Conservation (phyloP, 2,329 filamentous ascomycete species). For the Chaetomiaceae sp. region DNA sequence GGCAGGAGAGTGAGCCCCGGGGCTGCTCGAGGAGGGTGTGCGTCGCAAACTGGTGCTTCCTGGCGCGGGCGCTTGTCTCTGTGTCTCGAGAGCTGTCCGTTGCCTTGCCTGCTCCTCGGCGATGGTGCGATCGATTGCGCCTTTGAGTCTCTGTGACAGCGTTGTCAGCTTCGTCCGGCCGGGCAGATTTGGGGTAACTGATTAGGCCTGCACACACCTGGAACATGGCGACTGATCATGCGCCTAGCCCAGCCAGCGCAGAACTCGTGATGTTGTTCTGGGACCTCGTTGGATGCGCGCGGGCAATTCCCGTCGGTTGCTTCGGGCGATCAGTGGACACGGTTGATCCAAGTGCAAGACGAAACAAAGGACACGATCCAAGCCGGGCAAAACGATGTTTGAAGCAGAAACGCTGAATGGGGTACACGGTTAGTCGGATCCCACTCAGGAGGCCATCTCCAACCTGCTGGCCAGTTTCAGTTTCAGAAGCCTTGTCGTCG, state of each 20-base stretch:
- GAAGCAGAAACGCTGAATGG: too few relatives aligned
- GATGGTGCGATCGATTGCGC: constrained; percentile 80
- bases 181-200: neutral
- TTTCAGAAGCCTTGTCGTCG: too few relatives aligned
- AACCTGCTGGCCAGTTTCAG: too few relatives aligned
- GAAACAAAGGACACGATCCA: too few relatives aligned
- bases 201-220: constrained; percentile 23
- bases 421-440: too few relatives aligned
- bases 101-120: constrained; percentile 88
- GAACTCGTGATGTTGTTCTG: neutral
- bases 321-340: neutral
- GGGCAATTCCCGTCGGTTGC: neutral
- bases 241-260: neutral
- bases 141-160: constrained; percentile 65
- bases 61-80: constrained; percentile 41
- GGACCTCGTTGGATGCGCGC: neutral
- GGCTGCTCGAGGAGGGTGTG: constrained; percentile 35
- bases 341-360: too few relatives aligned
- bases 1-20: constrained; percentile 32
- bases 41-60: constrained; percentile 41
- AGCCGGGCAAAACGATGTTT: too few relatives aligned
- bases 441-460: too few relatives aligned
- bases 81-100: constrained; percentile 42
- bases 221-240: constrained; percentile 27
- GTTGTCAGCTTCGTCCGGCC: constrained; percentile 6